phyloP scores from a whole-genome alignment of 495 filamentous ascomycete species.

The Lasiosphaeriaceae sp. region DNA sequence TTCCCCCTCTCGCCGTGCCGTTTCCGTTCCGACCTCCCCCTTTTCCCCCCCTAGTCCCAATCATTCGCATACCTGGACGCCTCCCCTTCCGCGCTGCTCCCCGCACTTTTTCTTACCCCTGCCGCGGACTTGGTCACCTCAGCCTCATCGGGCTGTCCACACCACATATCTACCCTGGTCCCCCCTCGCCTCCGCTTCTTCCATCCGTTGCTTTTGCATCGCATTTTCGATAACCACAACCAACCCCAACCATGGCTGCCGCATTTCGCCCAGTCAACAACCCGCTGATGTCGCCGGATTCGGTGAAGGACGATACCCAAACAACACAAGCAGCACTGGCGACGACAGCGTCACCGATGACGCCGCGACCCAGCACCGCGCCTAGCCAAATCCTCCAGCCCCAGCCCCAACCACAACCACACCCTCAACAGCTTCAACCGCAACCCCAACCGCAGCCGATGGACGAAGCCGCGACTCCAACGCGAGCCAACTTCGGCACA shows the following conservation, averaged over 20 bases:
- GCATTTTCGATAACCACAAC: conserved; percentile 4
- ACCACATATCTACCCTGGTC: conserved; percentile 28
- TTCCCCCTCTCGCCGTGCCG: conserved; percentile 12
- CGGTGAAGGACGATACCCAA: conserved; percentile 27
- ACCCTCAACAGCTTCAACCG: too few species aligned
- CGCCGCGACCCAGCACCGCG: conserved; percentile 53
- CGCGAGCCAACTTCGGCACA: conserved; percentile 51
- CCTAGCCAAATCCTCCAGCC: conserved; percentile 35
- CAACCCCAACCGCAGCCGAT: conserved; percentile 18
- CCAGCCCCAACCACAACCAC: background rate
- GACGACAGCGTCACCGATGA: conserved; percentile 57
- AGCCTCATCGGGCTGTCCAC: conserved; percentile 33
- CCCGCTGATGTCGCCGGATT: conserved; percentile 52
- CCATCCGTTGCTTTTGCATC: conserved; percentile 18
- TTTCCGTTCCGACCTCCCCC: conserved; percentile 21
- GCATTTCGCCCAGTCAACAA: conserved; percentile 77
- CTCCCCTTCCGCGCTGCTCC: conserved; percentile 15
- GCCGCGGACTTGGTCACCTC: conserved; percentile 27
- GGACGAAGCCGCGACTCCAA: conserved; percentile 58
- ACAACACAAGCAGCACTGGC: too few species aligned
- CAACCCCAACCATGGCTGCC: conserved; percentile 37
- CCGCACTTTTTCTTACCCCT: conserved; percentile 30
- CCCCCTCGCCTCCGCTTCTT: conserved; percentile 17
- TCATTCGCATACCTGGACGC: conserved; percentile 34
- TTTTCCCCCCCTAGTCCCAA: conserved; percentile 22